Evolutionary conservation across 345 rosid genomes (phyloP).

Genomic region (Bruguiera parviflora): DNA sequence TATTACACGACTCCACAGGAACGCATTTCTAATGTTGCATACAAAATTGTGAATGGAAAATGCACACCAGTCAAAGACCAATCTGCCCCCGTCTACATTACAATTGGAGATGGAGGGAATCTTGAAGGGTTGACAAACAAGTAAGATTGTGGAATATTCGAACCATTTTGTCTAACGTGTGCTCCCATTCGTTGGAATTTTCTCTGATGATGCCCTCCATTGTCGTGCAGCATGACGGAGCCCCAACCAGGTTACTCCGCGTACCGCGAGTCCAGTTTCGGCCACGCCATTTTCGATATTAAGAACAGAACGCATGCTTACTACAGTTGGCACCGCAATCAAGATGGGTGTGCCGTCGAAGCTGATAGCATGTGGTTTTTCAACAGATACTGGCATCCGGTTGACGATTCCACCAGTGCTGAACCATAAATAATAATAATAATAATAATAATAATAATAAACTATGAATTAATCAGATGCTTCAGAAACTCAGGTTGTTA

Average conservation of each 20-base stretch:
- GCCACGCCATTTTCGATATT: slow-evolving; percentile 19
- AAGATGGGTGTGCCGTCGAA: slow-evolving; percentile 20
- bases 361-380: slow-evolving; percentile 22
- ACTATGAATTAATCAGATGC: no score
- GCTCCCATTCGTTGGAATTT: neutral
- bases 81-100: slow-evolving; percentile 78
- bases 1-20: slow-evolving; percentile 38
- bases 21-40: slow-evolving; percentile 75
- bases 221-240: slow-evolving; percentile 17
- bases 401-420: neutral
- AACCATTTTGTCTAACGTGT: neutral
- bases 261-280: slow-evolving; percentile 22
- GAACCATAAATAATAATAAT: neutral
- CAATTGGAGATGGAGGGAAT: slow-evolving; percentile 92
- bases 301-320: slow-evolving; percentile 23
- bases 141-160: slow-evolving; percentile 33
- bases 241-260: slow-evolving; percentile 23
- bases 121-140: slow-evolving; percentile 71
- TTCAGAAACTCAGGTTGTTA: no score
- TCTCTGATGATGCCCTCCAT: slow-evolving; percentile 4
- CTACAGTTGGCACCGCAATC: slow-evolving; percentile 24
- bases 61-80: slow-evolving; percentile 61
- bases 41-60: slow-evolving; percentile 55
- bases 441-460: no score
- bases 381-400: slow-evolving; percentile 16